Percentiles rank a stretch among this genome's conserved stretches.
Conservation (phyloP, 345 rosid genomes). For the Brassica incana region DNA sequence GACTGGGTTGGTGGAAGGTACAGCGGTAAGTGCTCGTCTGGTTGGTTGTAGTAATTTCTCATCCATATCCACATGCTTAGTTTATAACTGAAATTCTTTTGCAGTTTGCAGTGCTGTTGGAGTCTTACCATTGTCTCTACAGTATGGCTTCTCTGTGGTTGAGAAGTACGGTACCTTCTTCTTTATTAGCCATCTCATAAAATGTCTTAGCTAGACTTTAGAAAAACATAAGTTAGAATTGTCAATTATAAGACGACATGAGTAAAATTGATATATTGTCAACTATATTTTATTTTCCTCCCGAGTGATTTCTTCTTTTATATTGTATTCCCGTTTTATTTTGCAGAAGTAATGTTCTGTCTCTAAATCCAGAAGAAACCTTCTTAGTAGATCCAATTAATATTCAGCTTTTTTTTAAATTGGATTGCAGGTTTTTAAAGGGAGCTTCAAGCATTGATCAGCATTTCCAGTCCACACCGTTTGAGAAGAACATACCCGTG, state of each 20-base stretch:
- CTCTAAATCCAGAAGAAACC: conserved; percentile 8
- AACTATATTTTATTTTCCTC: not conserved
- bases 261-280: too few species aligned
- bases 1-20: conserved; percentile 99
- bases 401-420: not conserved
- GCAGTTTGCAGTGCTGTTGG: conserved; percentile 99
- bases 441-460: conserved; percentile 94
- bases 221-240: too few species aligned
- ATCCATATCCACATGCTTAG: conserved; percentile 14
- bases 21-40: conserved; percentile 61
- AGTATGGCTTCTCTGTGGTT: conserved; percentile 83
- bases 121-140: conserved; percentile 86
- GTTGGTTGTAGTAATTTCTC: conserved; percentile 13
- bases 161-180: conserved; percentile 74
- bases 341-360: too few species aligned
- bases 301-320: conserved; percentile 1
- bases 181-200: conserved; percentile 16
- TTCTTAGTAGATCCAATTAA: not conserved
- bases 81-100: conserved; percentile 29
- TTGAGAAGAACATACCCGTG: conserved; percentile 86
- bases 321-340: not conserved
- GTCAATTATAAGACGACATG: too few species aligned
- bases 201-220: too few species aligned
- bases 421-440: conserved; percentile 63
- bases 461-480: conserved; percentile 71